Conservation (phyloP, 2,329 filamentous ascomycete species). For the Talaromyces sp. region DNA sequence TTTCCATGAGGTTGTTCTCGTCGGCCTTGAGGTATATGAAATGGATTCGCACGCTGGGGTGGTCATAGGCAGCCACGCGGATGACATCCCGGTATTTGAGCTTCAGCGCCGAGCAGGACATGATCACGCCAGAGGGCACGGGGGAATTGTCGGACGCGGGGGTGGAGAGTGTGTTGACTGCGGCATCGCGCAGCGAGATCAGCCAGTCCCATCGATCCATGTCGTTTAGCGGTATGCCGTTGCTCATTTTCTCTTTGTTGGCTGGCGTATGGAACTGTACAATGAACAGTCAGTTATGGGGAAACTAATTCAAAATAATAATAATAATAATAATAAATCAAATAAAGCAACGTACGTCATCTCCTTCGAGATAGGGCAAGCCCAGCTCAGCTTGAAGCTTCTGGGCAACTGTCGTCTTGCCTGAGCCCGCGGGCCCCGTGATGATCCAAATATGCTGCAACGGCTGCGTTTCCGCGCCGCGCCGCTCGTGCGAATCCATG, state of each 20-base stretch:
- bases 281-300: neutral
- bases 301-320: neutral
- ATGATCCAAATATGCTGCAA: constrained; percentile 73
- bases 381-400: constrained; percentile 58
- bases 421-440: constrained; percentile 72
- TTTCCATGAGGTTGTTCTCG: constrained; percentile 67
- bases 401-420: constrained; percentile 70
- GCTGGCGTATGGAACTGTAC: constrained; percentile 47
- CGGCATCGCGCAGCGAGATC: constrained; percentile 63
- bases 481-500: neutral
- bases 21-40: constrained; percentile 85
- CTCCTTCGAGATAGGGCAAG: constrained; percentile 70
- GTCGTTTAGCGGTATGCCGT: constrained; percentile 78
- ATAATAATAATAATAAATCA: too few relatives aligned
- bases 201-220: constrained; percentile 98
- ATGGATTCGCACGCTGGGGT: constrained; percentile 70
- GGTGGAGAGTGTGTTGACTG: constrained; percentile 44
- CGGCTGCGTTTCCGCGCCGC: constrained; percentile 7
- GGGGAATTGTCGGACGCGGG: neutral
- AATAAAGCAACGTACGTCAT: constrained; percentile 57
- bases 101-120: constrained; percentile 95
- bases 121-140: constrained; percentile 68
- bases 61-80: constrained; percentile 71
- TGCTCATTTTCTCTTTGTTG: constrained; percentile 88
- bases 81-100: constrained; percentile 95